Base-by-base conservation (phyloP, 345 rosid species). In the Melaleuca alternifolia region DNA sequence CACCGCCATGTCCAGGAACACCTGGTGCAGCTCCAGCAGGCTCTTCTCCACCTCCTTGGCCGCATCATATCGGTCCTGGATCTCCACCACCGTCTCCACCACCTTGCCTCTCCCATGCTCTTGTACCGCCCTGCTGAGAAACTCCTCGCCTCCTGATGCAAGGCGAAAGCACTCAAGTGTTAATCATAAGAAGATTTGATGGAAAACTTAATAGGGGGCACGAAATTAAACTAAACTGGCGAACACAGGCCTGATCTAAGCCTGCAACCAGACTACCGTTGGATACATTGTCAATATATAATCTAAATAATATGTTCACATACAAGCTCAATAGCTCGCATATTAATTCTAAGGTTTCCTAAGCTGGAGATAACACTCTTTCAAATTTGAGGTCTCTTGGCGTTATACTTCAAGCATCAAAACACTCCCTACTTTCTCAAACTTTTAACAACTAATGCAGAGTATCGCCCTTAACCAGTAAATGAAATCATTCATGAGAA, bases 81-180 rank as follows among this genome's bases (percentile, higher is more conserved):
- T 97, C 93, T 96, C 98, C 87, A 92, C 98, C 37, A 97, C 96
- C 0, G 98, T 96, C 92, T 96, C 99, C 89, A 95, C 81, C 84
- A 95, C 98, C 75, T 93, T 95, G 57, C 99, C 99, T 88, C 90
- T 93, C n/a, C 99, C 99, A 12, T 97, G 99, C 86, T 97, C 99
- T 87, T 97, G 96, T 8, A 95, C 94, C 0, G 99, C 99, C 0
- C 90, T 79, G 1, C 92, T 92, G 76, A 97, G 86, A 83, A 93
- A 94, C 92, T 91, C 98, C 88, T 97, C 99, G 0, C 98, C 96
- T 1, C 97, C 98, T 83, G 85, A 53, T 33, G 56, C 61, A 51
- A 2, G 16, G 65, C 33, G 3, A 57, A 57, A 57, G 65, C 6
- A 57, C 65, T 26, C 33, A 0, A 57, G 65, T 57, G 65, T 57